A percentile compares a stretch with the other conserved stretches of the same genome.
These are phyloP conservation scores for Hyphopichia khmerensis DNA, from an alignment of 1,139 yeast species.

Conservation along the genomic window DNA sequence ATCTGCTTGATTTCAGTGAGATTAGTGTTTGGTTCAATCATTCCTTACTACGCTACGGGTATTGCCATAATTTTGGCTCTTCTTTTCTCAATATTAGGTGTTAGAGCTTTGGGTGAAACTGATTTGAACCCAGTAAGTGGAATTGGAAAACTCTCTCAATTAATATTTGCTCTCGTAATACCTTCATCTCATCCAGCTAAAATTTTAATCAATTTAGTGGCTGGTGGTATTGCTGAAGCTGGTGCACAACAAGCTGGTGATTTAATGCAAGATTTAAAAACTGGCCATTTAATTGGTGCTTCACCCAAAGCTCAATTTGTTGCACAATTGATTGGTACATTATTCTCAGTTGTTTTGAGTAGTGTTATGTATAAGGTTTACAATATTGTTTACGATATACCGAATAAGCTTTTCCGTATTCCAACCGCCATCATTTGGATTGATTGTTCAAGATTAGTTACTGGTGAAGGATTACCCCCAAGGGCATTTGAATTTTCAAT, in stretches of 20 bases:
- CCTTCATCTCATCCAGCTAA: constrained; percentile 78
- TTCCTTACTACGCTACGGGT: constrained; percentile 70
- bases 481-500: constrained; percentile 67
- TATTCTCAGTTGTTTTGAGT: constrained; percentile 78
- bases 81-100: constrained; percentile 79
- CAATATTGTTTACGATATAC: constrained; percentile 78
- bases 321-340: constrained; percentile 86
- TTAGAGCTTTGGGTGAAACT: constrained; percentile 93
- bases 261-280: constrained; percentile 93
- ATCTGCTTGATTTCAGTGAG: constrained; percentile 66
- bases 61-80: constrained; percentile 74
- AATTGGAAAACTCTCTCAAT: constrained; percentile 89
- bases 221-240: constrained; percentile 97
- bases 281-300: constrained; percentile 90
- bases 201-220: constrained; percentile 79
- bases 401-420: constrained; percentile 74
- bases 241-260: constrained; percentile 99
- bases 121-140: constrained; percentile 97
- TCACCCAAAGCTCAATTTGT: constrained; percentile 88
- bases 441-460: constrained; percentile 89
- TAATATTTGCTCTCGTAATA: constrained; percentile 79
- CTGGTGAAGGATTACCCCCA: constrained; percentile 88
- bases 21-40: constrained; percentile 63
- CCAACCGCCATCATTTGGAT: constrained; percentile 98
- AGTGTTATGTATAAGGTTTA: constrained; percentile 81